A percentile compares a stretch with the other conserved stretches of the same genome.
Conservation (phyloP, 2,329 filamentous ascomycete genomes). For the Arthrobotrys pseudoclavata region DNA sequence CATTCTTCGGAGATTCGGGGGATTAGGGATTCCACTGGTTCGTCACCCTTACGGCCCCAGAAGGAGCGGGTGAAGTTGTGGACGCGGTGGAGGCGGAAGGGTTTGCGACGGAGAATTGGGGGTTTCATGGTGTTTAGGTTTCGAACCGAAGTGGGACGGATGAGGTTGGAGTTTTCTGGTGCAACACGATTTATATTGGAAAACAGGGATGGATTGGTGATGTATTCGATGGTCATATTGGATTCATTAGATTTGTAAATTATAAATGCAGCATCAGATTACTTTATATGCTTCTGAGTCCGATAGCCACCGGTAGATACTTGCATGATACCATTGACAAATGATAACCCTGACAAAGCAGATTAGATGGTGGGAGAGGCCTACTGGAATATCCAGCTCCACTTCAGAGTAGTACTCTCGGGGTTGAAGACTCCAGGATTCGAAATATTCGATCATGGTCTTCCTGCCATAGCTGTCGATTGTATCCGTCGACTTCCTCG, state of each 20-base stretch:
- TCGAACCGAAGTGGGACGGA: neutral
- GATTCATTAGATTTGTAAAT: neutral
- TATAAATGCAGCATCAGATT: neutral
- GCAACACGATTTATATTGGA: conserved; percentile 5
- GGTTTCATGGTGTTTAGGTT: conserved; percentile 25
- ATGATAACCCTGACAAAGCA: neutral
- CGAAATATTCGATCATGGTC: too few relatives aligned
- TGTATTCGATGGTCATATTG: neutral
- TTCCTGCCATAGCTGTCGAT: too few relatives aligned
- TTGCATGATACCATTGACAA: too few relatives aligned
- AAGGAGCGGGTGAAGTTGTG: neutral
- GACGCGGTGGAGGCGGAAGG: neutral
- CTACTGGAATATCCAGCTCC: neutral
- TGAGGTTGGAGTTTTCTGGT: conserved; percentile 3
- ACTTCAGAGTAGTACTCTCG: neutral
- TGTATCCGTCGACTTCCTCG: too few relatives aligned
- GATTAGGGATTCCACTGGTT: conserved; percentile 23
- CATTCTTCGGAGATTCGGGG: conserved; percentile 48
- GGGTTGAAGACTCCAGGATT: neutral
- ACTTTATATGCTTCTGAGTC: neutral
- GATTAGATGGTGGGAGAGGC: neutral
- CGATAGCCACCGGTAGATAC: too few relatives aligned
- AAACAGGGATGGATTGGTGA: neutral
- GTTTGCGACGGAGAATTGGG: conserved; percentile 17
- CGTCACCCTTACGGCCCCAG: conserved; percentile 19